Conservation (phyloP, 805 yeast genomes). For the Teunomyces kruisii region DNA sequence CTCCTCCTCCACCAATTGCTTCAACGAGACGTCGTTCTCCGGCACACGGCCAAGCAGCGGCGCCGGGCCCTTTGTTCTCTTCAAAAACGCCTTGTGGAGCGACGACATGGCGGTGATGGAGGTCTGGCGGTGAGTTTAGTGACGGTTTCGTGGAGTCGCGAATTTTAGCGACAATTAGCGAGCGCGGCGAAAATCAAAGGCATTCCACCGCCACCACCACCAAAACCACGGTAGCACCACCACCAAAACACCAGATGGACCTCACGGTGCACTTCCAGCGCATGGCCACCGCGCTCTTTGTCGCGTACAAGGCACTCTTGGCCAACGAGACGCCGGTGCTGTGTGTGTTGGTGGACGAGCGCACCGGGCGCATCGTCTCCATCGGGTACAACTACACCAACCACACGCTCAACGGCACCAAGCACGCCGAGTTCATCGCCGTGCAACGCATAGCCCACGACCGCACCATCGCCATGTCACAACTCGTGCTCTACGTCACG, state of each 20-base stretch:
- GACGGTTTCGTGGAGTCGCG: too few species aligned
- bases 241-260: slow-evolving; percentile 5
- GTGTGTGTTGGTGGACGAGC: slow-evolving; percentile 53
- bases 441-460: slow-evolving; percentile 42
- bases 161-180: too few species aligned
- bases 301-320: slow-evolving; percentile 64
- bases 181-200: too few species aligned
- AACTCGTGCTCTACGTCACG: slow-evolving; percentile 79
- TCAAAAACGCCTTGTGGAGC: slow-evolving; percentile 12
- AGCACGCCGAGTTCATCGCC: slow-evolving; percentile 91
- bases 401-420: slow-evolving; percentile 77
- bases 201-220: too few species aligned
- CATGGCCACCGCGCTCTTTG: slow-evolving; percentile 53
- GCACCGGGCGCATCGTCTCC: slow-evolving; percentile 53
- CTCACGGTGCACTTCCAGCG: slow-evolving; percentile 27
- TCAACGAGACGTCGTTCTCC: neutral
- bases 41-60: slow-evolving; percentile 3
- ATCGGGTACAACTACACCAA: slow-evolving; percentile 87
- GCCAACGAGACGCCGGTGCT: slow-evolving; percentile 84
- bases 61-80: slow-evolving; percentile 2
- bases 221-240: too few species aligned
- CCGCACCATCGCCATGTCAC: slow-evolving; percentile 34
- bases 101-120: too few species aligned
- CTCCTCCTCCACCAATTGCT: slow-evolving; percentile 1
- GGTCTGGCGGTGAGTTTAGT: too few species aligned